These are phyloP conservation scores for Microdochium nivale DNA, from an alignment of 2,329 filamentous ascomycete genomes.

Conservation along the genomic window DNA sequence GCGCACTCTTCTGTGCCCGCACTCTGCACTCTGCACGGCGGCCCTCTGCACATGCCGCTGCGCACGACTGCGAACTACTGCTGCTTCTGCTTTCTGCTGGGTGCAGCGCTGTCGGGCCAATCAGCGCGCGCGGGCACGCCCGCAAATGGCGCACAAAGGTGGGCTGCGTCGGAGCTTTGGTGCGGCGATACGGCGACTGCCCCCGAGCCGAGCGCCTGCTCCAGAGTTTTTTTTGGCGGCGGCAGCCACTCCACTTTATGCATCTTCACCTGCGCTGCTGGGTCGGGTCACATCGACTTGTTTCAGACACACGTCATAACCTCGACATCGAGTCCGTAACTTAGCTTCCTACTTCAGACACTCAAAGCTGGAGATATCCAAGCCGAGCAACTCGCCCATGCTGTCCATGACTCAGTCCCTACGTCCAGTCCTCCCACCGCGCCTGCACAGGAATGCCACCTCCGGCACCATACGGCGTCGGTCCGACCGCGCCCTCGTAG, in stretches of 20 bases:
- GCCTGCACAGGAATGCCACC: slow-evolving; percentile 7
- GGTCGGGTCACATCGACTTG: too few relatives aligned
- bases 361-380: too few relatives aligned
- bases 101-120: background rate
- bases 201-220: background rate
- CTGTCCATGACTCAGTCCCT: slow-evolving; percentile 1
- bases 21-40: background rate
- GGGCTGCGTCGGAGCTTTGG: background rate
- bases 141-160: background rate
- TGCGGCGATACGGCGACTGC: background rate
- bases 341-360: too few relatives aligned
- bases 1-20: background rate
- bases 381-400: too few relatives aligned
- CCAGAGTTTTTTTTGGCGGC: background rate
- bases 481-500: slow-evolving; percentile 12
- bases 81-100: background rate
- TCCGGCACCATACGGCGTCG: slow-evolving; percentile 1
- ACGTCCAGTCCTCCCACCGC: slow-evolving; percentile 15
- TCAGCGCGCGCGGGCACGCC: background rate
- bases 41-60: background rate
- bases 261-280: too few relatives aligned
- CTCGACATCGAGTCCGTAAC: too few relatives aligned
- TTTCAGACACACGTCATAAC: too few relatives aligned
- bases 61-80: background rate
- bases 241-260: background rate